Base-by-base conservation (phyloP, 306 rosid species). In the Vachellia collinsii region DNA sequence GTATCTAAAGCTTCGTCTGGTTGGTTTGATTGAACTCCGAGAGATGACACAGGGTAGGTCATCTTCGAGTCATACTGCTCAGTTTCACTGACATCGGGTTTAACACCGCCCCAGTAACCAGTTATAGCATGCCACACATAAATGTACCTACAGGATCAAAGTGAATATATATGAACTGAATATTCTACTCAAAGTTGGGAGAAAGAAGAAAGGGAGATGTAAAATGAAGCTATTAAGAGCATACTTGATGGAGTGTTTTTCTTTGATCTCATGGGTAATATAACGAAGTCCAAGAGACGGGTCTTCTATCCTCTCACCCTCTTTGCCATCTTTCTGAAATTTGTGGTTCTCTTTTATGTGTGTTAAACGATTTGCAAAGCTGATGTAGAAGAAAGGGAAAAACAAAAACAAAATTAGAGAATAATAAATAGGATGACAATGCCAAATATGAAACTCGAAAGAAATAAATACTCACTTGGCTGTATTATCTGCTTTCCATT, bases 21-120 rank as follows among this genome's bases (percentile, higher is more conserved):
- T 81, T 91, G 91, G 77, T 91, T 91, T 43, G 91, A 89, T 70
- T 62, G 23, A 54, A 91, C 85, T 66, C 94, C 94, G 17, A 87
- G 91, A 41, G 91, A 89, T 70, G 81, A 81, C 70, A 91, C 86
- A 8, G 94, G 94, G 66, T 91, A 91, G 41, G 92, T 88, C 73
- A 91, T 72, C 77, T 88, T 75, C 19, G 94, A 72, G 46, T 91
- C 89, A 20, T 91, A 87, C 74, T 84, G 90, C 78, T 91, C 94
- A 89, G 89, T 89, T 46, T 85, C 94, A 25, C 77, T 38, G 44
- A 86, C 89, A 36, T 83, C 86, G 20, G 92, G 94, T 59, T 89
- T 87, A 78, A 91, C 94, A 70, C 94, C 94, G 59, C 93, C 94
- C 94, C 94, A 91, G 69, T 91, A 91, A 10, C 94, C 94, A 36